Conservation (phyloP, 495 filamentous ascomycete genomes). For the Trichoderma gamsii region DNA sequence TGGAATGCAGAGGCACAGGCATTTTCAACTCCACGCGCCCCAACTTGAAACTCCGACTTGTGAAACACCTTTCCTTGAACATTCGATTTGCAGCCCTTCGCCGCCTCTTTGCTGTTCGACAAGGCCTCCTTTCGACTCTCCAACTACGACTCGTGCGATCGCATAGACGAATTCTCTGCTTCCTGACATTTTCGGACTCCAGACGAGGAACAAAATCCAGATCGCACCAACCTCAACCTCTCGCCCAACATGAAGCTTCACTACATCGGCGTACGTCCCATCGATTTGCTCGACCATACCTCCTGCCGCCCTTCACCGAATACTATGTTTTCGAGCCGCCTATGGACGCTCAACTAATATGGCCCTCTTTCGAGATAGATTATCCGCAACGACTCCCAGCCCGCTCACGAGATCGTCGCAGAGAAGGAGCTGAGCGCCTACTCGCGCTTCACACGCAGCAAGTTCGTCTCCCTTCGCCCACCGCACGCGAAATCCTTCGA, state of each 20-base stretch:
- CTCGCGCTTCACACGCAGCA: constrained; percentile 69
- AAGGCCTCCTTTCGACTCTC: background rate
- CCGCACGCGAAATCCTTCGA: background rate
- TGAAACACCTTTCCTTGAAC: background rate
- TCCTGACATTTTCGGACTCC: background rate
- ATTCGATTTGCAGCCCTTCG: background rate
- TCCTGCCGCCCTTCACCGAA: constrained; percentile 17
- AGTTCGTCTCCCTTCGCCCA: constrained; percentile 36
- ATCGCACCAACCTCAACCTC: background rate
- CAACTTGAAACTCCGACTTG: constrained; percentile 9
- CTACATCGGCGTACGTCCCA: constrained; percentile 74
- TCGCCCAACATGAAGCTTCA: constrained; percentile 76
- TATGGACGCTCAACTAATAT: constrained; percentile 11
- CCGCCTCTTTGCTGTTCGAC: background rate
- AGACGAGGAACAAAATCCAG: background rate
- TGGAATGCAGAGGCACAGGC: background rate
- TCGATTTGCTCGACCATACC: background rate
- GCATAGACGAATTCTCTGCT: background rate
- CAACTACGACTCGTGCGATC: background rate
- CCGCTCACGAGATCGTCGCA: constrained; percentile 68
- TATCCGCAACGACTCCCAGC: constrained; percentile 71
- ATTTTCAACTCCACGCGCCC: background rate
- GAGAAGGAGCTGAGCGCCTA: constrained; percentile 76
- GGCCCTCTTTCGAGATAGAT: constrained; percentile 45
- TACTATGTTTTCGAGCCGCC: background rate